These are phyloP conservation scores for Isatis tinctoria DNA, from an alignment of 345 rosid genomes.

Conservation along the genomic window DNA sequence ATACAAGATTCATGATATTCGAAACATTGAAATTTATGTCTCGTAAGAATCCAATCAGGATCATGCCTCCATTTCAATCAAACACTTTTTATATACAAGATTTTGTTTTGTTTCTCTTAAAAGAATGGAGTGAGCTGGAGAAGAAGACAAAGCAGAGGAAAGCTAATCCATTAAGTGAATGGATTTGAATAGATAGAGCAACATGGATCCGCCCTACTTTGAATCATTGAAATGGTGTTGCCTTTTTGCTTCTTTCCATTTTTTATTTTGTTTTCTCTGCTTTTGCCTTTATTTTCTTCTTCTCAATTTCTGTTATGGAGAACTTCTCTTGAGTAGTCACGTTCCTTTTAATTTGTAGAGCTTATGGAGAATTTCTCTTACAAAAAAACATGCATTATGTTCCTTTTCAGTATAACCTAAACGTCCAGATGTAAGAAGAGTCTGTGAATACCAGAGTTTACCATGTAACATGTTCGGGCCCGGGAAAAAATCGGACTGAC, in stretches of 20 bases:
- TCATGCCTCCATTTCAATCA: not conserved
- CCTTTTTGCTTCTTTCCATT: not conserved
- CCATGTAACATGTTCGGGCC: not conserved
- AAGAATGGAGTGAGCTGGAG: constrained; percentile 8
- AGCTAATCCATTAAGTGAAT: constrained; percentile 17
- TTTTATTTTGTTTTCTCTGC: not conserved
- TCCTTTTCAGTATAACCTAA: not conserved
- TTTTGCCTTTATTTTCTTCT: not conserved
- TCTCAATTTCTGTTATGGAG: not conserved
- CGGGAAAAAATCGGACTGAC: not conserved
- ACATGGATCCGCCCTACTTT: not conserved
- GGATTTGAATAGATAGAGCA: not conserved
- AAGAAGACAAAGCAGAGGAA: constrained; percentile 15
- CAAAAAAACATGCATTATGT: not conserved
- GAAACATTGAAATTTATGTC: not conserved
- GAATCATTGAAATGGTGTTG: not conserved
- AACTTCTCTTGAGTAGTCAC: not conserved
- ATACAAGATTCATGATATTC: not conserved
- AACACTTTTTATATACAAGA: not conserved
- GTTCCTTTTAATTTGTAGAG: not conserved
- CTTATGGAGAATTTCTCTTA: too few species aligned
- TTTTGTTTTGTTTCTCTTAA: not conserved
- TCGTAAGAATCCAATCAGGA: not conserved
- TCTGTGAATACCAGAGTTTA: not conserved
- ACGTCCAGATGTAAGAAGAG: not conserved